A percentile compares a stretch with the other conserved stretches of the same genome.
phyloP scores from a whole-genome alignment of 2,329 filamentous ascomycete species.

The Aspergillus fumigatus region DNA sequence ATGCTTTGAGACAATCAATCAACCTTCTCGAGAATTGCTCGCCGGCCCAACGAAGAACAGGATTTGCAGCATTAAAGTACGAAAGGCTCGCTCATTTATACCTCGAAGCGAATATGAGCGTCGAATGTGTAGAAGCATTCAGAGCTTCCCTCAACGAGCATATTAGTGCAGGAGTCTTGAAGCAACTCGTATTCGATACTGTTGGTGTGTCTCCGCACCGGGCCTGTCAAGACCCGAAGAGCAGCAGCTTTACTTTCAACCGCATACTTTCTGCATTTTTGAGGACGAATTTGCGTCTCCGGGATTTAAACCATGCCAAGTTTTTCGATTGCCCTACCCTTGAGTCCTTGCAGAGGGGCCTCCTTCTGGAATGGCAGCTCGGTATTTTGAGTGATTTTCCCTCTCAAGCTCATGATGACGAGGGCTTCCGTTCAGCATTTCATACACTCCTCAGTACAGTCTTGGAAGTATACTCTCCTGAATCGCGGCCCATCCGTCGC shows the following conservation, averaged over 20 bases:
- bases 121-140: conserved; percentile 35
- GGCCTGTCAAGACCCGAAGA: conserved; percentile 32
- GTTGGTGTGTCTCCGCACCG: conserved; percentile 22
- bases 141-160: conserved; percentile 38
- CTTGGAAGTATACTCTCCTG: conserved; percentile 30
- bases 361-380: conserved; percentile 37
- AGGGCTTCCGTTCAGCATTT: conserved; percentile 25
- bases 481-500: conserved; percentile 34
- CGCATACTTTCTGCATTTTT: conserved; percentile 35
- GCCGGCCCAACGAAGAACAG: conserved; percentile 30
- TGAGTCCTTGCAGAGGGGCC: conserved; percentile 21
- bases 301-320: conserved; percentile 18
- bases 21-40: conserved; percentile 33
- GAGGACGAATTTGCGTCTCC: conserved; percentile 32
- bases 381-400: conserved; percentile 31
- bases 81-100: conserved; percentile 42
- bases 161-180: conserved; percentile 34
- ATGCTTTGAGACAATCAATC: conserved; percentile 39
- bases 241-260: conserved; percentile 31
- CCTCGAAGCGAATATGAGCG: conserved; percentile 32
- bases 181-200: conserved; percentile 24
- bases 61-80: conserved; percentile 41
- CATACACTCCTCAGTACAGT: conserved; percentile 24
- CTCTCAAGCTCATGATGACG: conserved; percentile 21
- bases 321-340: conserved; percentile 32